Percentiles rank a stretch among this genome's conserved stretches.
phyloP scores from a whole-genome alignment of 352 stramenopile genomes.

The Phytophthora macrochlamydospora region DNA sequence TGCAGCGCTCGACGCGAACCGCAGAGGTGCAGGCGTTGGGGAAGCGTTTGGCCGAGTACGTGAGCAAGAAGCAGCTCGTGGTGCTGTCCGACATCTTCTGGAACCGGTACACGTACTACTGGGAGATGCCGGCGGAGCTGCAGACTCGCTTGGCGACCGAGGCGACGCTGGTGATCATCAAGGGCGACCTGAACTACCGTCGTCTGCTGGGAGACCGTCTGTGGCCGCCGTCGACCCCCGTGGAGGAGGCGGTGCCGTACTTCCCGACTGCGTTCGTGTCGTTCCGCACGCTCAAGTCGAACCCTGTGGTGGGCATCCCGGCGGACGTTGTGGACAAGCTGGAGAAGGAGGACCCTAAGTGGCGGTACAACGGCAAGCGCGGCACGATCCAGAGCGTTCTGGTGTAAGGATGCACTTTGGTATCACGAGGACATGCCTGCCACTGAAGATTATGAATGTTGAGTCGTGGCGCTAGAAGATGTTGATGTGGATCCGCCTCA shows the following conservation, averaged over 20 bases:
- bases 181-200: slow-evolving; percentile 98
- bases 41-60: slow-evolving; percentile 40
- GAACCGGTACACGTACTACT: slow-evolving; percentile 81
- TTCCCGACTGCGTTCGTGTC: slow-evolving; percentile 71
- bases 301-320: slow-evolving; percentile 63
- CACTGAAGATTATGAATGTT: no score
- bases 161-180: slow-evolving; percentile 93
- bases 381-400: slow-evolving; percentile 75
- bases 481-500: not conserved
- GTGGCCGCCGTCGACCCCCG: slow-evolving; percentile 86
- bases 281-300: slow-evolving; percentile 79
- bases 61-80: slow-evolving; percentile 31
- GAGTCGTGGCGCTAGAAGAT: no score
- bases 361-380: slow-evolving; percentile 70
- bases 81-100: slow-evolving; percentile 51
- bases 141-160: slow-evolving; percentile 30
- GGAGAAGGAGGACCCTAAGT: slow-evolving; percentile 58
- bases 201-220: slow-evolving; percentile 93
- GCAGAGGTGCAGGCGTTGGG: slow-evolving; percentile 55
- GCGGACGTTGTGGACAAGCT: slow-evolving; percentile 44
- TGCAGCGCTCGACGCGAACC: slow-evolving; percentile 40
- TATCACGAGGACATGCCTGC: not conserved
- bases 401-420: not conserved
- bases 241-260: slow-evolving; percentile 86
- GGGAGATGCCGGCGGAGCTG: slow-evolving; percentile 56